Evolutionary conservation across 2,329 filamentous ascomycete species (phyloP).

Genomic region (Penicillium sp.): DNA sequence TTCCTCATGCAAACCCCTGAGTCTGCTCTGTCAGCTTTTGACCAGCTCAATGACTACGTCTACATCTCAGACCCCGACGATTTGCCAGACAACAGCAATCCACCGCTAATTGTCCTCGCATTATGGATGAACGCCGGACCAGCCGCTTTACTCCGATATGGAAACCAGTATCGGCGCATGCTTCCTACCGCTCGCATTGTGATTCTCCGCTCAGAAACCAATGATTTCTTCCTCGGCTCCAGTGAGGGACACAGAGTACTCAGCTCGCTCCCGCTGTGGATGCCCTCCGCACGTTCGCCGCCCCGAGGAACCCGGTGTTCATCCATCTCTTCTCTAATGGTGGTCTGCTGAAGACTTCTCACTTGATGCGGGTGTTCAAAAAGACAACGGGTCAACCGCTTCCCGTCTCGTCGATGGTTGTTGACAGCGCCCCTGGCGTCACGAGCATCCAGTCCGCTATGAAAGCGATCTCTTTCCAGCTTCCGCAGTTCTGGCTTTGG

Average conservation of each 20-base stretch:
- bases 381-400: conserved; percentile 33
- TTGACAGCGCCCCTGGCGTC: conserved; percentile 50
- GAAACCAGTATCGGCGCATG: conserved; percentile 44
- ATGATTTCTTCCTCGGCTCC: conserved; percentile 34
- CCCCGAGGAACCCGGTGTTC: conserved; percentile 32
- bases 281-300: conserved; percentile 29
- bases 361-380: conserved; percentile 42
- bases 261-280: conserved; percentile 38
- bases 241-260: conserved; percentile 24
- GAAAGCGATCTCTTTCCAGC: conserved; percentile 37
- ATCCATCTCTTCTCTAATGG: conserved; percentile 55
- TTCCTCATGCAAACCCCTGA: not conserved
- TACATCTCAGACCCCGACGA: not conserved
- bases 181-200: conserved; percentile 46
- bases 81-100: not conserved
- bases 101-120: not conserved
- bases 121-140: conserved; percentile 35
- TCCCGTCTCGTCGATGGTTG: conserved; percentile 42
- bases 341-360: conserved; percentile 41
- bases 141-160: conserved; percentile 50
- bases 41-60: not conserved
- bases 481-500: conserved; percentile 34
- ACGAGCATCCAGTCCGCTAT: conserved; percentile 25
- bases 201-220: conserved; percentile 39
- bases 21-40: conserved; percentile 3